A percentile compares a stretch with the other conserved stretches of the same genome.
These are phyloP conservation scores for Berberis thunbergii DNA, from an alignment of 164 flowering plant genomes.

Conservation along the genomic window DNA sequence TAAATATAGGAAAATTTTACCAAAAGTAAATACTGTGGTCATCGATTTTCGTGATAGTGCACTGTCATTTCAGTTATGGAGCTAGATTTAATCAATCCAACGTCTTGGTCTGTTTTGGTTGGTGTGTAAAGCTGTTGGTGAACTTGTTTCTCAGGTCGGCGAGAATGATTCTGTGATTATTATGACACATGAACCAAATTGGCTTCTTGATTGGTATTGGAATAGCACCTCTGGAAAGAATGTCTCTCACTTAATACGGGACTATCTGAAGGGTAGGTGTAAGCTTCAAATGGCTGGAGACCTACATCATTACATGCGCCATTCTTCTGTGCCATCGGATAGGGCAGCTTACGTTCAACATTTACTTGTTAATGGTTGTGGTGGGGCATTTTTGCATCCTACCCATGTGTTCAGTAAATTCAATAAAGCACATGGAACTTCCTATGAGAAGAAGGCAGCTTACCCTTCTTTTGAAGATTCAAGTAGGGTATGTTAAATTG, in stretches of 20 bases:
- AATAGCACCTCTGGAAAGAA: constrained; percentile 73
- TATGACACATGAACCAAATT: constrained; percentile 95
- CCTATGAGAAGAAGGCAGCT: constrained; percentile 75
- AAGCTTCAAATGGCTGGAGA: constrained; percentile 95
- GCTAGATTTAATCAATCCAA: too few species aligned
- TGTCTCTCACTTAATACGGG: constrained; percentile 63
- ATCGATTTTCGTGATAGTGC: too few species aligned
- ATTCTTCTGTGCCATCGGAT: constrained; percentile 64
- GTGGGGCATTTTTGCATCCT: constrained; percentile 99
- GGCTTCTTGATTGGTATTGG: constrained; percentile 99
- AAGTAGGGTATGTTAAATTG: constrained; percentile 52
- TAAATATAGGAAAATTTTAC: too few species aligned
- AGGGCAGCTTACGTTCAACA: constrained; percentile 79
- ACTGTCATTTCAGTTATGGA: too few species aligned
- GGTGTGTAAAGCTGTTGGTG: not conserved
- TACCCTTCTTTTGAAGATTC: constrained; percentile 98
- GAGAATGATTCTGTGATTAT: constrained; percentile 82
- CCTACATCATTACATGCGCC: constrained; percentile 98
- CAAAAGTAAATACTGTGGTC: too few species aligned
- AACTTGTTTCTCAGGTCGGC: constrained; percentile 47
- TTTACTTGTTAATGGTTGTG: constrained; percentile 96
- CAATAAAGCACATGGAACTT: constrained; percentile 41
- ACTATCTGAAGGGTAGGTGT: constrained; percentile 85
- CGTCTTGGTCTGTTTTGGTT: not conserved
- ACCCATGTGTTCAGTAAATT: constrained; percentile 89